These are phyloP conservation scores for Candida ortonii DNA, from an alignment of 805 yeast genomes.

Conservation along the genomic window DNA sequence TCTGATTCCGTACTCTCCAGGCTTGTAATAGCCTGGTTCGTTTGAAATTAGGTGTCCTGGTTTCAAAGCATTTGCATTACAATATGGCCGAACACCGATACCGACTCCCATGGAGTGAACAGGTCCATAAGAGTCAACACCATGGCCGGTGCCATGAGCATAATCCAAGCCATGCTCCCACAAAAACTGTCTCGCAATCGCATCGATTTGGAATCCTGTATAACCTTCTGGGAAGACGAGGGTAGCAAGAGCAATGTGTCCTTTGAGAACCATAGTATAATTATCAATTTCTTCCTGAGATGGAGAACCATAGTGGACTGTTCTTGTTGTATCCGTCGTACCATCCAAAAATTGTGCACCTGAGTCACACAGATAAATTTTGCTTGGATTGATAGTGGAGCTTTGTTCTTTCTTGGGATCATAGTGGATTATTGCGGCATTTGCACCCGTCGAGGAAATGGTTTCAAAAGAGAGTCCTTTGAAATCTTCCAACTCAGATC, in stretches of 20 bases:
- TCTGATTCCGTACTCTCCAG: conserved; percentile 58
- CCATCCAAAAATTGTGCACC: conserved; percentile 64
- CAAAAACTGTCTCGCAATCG: conserved; percentile 55
- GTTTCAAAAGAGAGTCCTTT: conserved; percentile 71
- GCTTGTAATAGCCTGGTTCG: conserved; percentile 64
- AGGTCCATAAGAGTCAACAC: conserved; percentile 57
- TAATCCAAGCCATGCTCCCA: conserved; percentile 59
- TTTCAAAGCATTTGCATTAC: conserved; percentile 41
- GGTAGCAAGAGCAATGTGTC: conserved; percentile 48
- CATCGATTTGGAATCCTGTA: conserved; percentile 52
- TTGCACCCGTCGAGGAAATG: conserved; percentile 71
- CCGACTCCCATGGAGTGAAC: conserved; percentile 66
- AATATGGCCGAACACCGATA: conserved; percentile 53
- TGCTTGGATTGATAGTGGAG: conserved; percentile 48
- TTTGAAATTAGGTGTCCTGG: conserved; percentile 56
- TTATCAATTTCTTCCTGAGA: conserved; percentile 42
- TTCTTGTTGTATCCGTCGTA: conserved; percentile 63
- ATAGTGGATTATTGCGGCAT: conserved; percentile 77
- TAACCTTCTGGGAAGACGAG: conserved; percentile 54
- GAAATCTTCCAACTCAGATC: conserved; percentile 50
- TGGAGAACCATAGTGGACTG: conserved; percentile 53
- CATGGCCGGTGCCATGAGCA: conserved; percentile 65
- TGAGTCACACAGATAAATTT: conserved; percentile 54
- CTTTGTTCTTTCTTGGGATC: conserved; percentile 48
- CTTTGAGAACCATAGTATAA: conserved; percentile 58